Conservation (phyloP, 2,329 filamentous ascomycete species). For the Aspergillus melleus region DNA sequence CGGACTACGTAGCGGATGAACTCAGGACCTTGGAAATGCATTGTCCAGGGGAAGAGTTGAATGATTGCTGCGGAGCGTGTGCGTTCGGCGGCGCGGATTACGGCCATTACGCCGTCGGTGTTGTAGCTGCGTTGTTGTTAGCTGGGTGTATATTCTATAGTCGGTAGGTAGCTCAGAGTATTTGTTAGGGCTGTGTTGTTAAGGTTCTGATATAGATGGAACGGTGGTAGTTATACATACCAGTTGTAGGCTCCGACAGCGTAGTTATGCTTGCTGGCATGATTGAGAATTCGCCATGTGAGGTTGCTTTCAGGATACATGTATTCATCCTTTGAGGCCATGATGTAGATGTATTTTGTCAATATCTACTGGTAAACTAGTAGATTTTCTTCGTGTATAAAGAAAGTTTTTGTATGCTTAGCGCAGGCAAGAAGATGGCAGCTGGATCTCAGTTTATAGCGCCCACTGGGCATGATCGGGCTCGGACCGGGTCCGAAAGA, state of each 20-base stretch:
- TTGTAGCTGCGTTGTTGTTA: constrained; percentile 53
- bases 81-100: constrained; percentile 64
- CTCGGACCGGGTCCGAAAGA: too few species aligned
- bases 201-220: too few species aligned
- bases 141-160: too few species aligned
- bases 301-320: constrained; percentile 3
- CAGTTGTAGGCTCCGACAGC: constrained; percentile 49
- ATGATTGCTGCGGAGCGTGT: constrained; percentile 66
- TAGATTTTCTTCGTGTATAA: too few species aligned
- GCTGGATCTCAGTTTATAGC: too few species aligned
- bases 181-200: too few species aligned
- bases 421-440: too few species aligned
- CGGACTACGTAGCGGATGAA: constrained; percentile 54
- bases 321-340: neutral
- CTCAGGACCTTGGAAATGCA: constrained; percentile 58
- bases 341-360: too few species aligned
- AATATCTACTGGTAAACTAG: too few species aligned
- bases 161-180: too few species aligned
- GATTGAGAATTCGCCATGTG: constrained; percentile 49
- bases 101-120: constrained; percentile 65
- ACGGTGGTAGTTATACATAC: constrained; percentile 36
- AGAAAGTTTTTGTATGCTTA: too few species aligned
- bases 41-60: constrained; percentile 69
- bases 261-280: constrained; percentile 53
- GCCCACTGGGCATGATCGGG: too few species aligned